Conservation (phyloP, 1,284 basidiomycete genomes). For the Vanrija sp. region DNA sequence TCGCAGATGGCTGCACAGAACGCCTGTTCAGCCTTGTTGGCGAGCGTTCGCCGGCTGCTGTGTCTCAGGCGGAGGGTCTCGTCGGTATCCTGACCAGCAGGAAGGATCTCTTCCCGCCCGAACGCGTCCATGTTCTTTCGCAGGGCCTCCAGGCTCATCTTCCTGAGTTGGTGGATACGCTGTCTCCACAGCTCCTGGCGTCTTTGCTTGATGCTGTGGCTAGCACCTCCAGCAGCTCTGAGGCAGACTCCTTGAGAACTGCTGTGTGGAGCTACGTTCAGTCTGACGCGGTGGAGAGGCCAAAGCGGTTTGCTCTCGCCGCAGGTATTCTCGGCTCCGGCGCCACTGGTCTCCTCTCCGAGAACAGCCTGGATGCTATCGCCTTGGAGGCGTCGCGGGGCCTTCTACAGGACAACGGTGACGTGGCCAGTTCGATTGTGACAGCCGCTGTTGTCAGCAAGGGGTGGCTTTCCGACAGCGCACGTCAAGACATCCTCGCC, state of each 20-base stretch:
- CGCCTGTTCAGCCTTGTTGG: constrained; percentile 10
- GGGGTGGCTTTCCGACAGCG: constrained; percentile 25
- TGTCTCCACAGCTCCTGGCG: constrained; percentile 16
- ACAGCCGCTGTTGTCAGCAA: constrained; percentile 10
- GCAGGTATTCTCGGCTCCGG: constrained; percentile 5
- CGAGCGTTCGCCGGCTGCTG: not conserved
- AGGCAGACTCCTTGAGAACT: constrained; percentile 7
- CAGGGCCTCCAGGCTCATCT: constrained; percentile 19
- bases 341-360: constrained; percentile 11
- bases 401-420: constrained; percentile 21
- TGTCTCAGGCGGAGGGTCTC: constrained; percentile 13
- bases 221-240: not conserved
- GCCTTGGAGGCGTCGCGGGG: constrained; percentile 30
- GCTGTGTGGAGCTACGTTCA: constrained; percentile 15
- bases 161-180: constrained; percentile 11
- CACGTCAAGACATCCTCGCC: constrained; percentile 29
- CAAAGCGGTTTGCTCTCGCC: constrained; percentile 21
- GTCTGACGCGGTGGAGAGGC: constrained; percentile 9
- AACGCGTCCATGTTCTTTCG: constrained; percentile 13
- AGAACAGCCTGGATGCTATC: constrained; percentile 26
- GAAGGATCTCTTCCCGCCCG: constrained; percentile 12
- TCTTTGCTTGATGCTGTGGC: constrained; percentile 14
- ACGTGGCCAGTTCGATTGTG: constrained; percentile 16
- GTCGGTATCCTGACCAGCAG: constrained; percentile 17
- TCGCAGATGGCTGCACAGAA: constrained; percentile 15